Base-by-base conservation (phyloP, 2,329 filamentous ascomycete genomes). In the Neurospora crassa region DNA sequence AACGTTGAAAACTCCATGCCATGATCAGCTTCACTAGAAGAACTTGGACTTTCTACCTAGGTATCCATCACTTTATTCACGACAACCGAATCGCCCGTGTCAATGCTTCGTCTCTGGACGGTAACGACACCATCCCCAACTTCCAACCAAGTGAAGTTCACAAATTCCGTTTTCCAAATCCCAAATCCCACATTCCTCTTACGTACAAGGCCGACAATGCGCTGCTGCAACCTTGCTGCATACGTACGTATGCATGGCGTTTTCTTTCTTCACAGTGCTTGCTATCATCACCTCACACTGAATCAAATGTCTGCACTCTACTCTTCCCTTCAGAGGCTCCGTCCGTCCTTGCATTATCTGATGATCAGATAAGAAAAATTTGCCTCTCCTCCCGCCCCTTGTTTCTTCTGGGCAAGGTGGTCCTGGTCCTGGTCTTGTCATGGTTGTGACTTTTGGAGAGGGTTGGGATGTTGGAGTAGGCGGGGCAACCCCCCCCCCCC, bases 301-400 rank as follows among this genome's bases (percentile, higher is more conserved):
- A 14, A 37, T 37, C 29, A n/a, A 8, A 63, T 45, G 63, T 20
- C 40, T 67, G 10, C n/a, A n/a, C n/a, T n/a, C n/a, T n/a, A n/a
- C 14, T 43, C 42, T 12, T 37, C 6, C 34, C 7, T 37, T 5
- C 34, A 37, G 34, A 37, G 34, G 34, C 5, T 11, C 5, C 20
- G 5, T 45, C 42, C 41, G 41, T 67, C 34, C 5, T 37, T 68
- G 67, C 68, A 63, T 78, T 79, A 80, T 80, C 79, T 75, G 79
- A 80, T 79, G 73, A 80, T 80, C 78, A 77, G 79, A 80, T 80
- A 79, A 80, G 73, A 8, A 76, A 67, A 0, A 53, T 53, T 63
- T 37, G 29, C 53, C 29, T 37, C 34, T 5, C 34, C 34, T 5
- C 34, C n/a, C n/a, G n/a, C 7, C 34, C 34, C 34, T 37, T 37